Base-by-base conservation (phyloP, 306 rosid genomes). In the Gastrolobium villosum region DNA sequence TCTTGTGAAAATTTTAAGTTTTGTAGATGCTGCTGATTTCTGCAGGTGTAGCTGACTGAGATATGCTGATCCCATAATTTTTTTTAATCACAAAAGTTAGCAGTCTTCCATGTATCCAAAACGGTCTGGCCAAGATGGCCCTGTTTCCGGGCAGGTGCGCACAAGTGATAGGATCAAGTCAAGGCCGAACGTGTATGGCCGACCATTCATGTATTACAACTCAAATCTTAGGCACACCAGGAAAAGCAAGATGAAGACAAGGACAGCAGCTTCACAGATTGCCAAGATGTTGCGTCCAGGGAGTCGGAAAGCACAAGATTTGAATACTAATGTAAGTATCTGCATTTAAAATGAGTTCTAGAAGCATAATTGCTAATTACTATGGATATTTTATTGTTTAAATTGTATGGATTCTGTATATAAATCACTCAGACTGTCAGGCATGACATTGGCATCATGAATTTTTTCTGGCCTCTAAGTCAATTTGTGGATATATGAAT, bases 251-350 rank as follows among this genome's bases (percentile, higher is more conserved):
- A 84, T 55, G 79, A 92, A 89, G 83, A 85, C 79, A 68, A 81
- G 96, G 88, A 88, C 92, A 14, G 93, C 97, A 10, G 98, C 97
- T 65, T 86, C 93, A 7, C 90, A 82, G 69, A 89, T 94, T 82
- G 98, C 98, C 56, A 88, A 89, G 86, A 78, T 91, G 86, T 46
- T 90, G 41, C 84, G 88, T 32, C 87, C 85, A 32, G 87, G 81
- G 62, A 81, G 68, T 65, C 80, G 78, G 62, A 81, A 43, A 45
- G 57, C 81, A 54, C 55, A 50, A n/a, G 82, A 72, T 52, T 84
- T 79, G 31, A 79, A 88, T 76, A 50, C 60, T 66, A 73, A 85
- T 81, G 88, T 85, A 77, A 61, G 81, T 71, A 37, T 49, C 32
- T 39, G 13, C 63, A 32, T 77, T 65, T 73, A 7, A 28, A 65